Conservation (phyloP, 2,329 filamentous ascomycete species). For the Harringtonia aguacate region DNA sequence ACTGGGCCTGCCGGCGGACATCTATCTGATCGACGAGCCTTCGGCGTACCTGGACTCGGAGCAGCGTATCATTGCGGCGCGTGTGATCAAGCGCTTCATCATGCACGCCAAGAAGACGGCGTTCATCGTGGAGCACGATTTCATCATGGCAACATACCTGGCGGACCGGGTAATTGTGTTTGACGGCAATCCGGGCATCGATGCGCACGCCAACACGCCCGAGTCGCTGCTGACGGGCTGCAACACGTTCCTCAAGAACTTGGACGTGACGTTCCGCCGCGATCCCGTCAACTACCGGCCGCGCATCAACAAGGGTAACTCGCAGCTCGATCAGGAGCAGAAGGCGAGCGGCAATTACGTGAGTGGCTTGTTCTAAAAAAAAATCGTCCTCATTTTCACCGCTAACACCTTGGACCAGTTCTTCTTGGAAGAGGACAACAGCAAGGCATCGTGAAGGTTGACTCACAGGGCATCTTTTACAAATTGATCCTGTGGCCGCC, state of each 20-base stretch:
- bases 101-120: conserved; percentile 99
- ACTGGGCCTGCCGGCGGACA: conserved; percentile 91
- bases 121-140: conserved; percentile 99
- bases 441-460: conserved; percentile 52
- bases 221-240: conserved; percentile 91
- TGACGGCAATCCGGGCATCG: conserved; percentile 81
- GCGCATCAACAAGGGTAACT: conserved; percentile 95
- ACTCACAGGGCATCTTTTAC: conserved; percentile 30
- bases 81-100: conserved; percentile 99
- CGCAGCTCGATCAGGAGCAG: conserved; percentile 96
- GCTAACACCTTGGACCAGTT: conserved; percentile 41
- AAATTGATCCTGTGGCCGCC: background rate
- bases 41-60: conserved; percentile 97
- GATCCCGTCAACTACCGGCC: conserved; percentile 93
- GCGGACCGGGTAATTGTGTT: conserved; percentile 98
- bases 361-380: conserved; percentile 32
- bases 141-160: conserved; percentile 64
- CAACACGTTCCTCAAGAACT: conserved; percentile 91
- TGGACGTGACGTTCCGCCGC: conserved; percentile 97
- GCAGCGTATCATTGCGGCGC: conserved; percentile 93
- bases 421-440: conserved; percentile 75
- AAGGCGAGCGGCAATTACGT: conserved; percentile 88
- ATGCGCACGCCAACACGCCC: conserved; percentile 78
- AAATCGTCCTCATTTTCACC: background rate
- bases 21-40: conserved; percentile 97